phyloP scores from a whole-genome alignment of 2,329 filamentous ascomycete species.

The Paraphaeosphaeria minitans region DNA sequence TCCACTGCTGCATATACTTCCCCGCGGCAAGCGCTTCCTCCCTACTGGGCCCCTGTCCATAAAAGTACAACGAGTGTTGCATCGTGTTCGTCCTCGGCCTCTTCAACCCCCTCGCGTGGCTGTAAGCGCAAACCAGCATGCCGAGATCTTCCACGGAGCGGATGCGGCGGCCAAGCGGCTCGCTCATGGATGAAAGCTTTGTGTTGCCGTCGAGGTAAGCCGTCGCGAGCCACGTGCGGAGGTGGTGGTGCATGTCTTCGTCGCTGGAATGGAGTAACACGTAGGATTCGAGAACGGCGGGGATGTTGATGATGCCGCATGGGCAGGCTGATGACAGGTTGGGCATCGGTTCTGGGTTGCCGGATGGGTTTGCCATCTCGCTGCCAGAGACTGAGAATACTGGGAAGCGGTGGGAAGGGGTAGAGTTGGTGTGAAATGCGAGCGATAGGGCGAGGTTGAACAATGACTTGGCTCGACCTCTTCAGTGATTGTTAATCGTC shows the following conservation, averaged over 20 bases:
- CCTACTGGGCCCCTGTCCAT: slow-evolving; percentile 2
- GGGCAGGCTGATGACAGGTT: neutral
- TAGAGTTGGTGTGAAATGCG: no score
- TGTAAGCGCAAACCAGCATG: slow-evolving; percentile 13
- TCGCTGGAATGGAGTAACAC: neutral
- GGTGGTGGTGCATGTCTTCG: slow-evolving; percentile 6
- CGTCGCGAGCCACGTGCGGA: slow-evolving; percentile 2
- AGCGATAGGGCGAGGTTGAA: no score
- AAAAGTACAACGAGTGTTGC: slow-evolving; percentile 15
- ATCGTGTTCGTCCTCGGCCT: neutral
- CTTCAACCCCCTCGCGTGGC: slow-evolving; percentile 9
- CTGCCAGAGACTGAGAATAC: neutral
- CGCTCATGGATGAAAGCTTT: neutral
- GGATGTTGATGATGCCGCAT: slow-evolving; percentile 11
- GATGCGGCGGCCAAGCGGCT: slow-evolving; percentile 14
- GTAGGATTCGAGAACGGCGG: slow-evolving; percentile 8
- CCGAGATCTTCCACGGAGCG: slow-evolving; percentile 4
- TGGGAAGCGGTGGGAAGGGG: no score
- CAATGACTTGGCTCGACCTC: no score
- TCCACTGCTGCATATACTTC: neutral
- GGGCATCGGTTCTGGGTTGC: neutral
- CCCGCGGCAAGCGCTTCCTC: slow-evolving; percentile 8
- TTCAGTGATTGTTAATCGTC: no score
- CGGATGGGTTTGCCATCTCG: neutral
- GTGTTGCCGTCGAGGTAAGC: slow-evolving; percentile 3